A percentile compares a stretch with the other conserved stretches of the same genome.
phyloP scores from a whole-genome alignment of 129 eudicot genomes.

The Escallonia rubra region DNA sequence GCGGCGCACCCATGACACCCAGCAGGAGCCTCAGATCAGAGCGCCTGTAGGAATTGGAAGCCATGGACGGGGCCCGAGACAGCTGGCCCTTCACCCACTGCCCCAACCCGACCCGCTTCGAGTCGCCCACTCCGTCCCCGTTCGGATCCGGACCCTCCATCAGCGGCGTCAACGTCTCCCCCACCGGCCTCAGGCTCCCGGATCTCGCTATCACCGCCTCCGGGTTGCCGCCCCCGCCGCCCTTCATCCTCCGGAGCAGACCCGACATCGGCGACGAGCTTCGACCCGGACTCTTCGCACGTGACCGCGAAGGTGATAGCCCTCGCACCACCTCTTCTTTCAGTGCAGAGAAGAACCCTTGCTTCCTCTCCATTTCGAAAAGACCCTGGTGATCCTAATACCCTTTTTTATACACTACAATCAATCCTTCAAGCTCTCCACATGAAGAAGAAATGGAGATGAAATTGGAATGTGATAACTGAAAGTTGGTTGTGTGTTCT shows the following conservation, averaged over 20 bases:
- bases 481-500: neutral
- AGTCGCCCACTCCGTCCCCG: conserved; percentile 39
- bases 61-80: conserved; percentile 53
- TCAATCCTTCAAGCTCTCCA: too few species aligned
- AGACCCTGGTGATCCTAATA: neutral
- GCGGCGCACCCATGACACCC: conserved; percentile 89
- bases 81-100: conserved; percentile 68
- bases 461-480: conserved; percentile 3
- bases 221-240: conserved; percentile 5
- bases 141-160: conserved; percentile 91
- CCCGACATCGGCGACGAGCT: conserved; percentile 38
- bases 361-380: conserved; percentile 48
- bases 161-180: conserved; percentile 62
- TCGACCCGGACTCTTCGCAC: conserved; percentile 58
- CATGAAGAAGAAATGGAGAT: conserved; percentile 10
- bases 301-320: conserved; percentile 65
- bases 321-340: conserved; percentile 85
- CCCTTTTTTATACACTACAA: too few species aligned
- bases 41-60: conserved; percentile 35
- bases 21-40: conserved; percentile 83
- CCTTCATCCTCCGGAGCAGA: conserved; percentile 30
- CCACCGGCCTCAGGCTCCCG: conserved; percentile 66
- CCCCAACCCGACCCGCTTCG: conserved; percentile 66
- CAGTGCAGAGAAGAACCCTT: conserved; percentile 67
- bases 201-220: conserved; percentile 54